Evolutionary conservation across 2,329 filamentous ascomycete species (phyloP).

Genomic region (Eutypa lata): DNA sequence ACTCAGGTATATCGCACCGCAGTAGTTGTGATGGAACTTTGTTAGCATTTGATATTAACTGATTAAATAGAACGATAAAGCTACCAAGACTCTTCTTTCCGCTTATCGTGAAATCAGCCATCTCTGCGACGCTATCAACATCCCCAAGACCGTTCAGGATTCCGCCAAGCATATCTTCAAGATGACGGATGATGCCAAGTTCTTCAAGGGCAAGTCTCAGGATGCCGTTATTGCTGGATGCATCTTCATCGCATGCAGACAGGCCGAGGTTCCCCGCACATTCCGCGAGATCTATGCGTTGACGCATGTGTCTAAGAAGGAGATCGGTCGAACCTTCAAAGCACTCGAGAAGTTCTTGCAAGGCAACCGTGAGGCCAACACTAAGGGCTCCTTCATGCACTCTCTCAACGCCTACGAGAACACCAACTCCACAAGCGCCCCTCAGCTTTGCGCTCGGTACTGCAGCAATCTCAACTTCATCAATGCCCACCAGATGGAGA

Average conservation of each 20-base stretch:
- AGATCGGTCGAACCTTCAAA: conserved; percentile 96
- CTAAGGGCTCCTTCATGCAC: conserved; percentile 46
- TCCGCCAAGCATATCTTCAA: conserved; percentile 95
- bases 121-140: conserved; percentile 80
- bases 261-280: conserved; percentile 80
- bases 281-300: conserved; percentile 93
- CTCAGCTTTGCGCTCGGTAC: conserved; percentile 84
- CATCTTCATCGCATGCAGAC: conserved; percentile 95
- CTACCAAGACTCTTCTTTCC: conserved; percentile 74
- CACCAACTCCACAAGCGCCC: conserved; percentile 74
- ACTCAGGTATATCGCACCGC: conserved; percentile 39
- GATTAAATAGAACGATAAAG: conserved; percentile 63
- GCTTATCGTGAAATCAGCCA: conserved; percentile 89
- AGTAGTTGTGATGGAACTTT: not conserved
- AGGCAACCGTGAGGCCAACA: conserved; percentile 64
- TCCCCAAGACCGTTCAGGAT: conserved; percentile 78
- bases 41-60: not conserved
- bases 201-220: conserved; percentile 92
- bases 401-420: conserved; percentile 68
- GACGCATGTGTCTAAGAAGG: conserved; percentile 94
- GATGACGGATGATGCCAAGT: conserved; percentile 84
- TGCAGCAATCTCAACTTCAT: conserved; percentile 78
- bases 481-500: conserved; percentile 69
- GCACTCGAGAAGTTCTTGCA: conserved; percentile 83
- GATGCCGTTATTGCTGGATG: conserved; percentile 93